A percentile compares a stretch with the other conserved stretches of the same genome.
These are phyloP conservation scores for Vitis hybrid DNA, from an alignment of 177 flowering plant species.

Conservation along the genomic window DNA sequence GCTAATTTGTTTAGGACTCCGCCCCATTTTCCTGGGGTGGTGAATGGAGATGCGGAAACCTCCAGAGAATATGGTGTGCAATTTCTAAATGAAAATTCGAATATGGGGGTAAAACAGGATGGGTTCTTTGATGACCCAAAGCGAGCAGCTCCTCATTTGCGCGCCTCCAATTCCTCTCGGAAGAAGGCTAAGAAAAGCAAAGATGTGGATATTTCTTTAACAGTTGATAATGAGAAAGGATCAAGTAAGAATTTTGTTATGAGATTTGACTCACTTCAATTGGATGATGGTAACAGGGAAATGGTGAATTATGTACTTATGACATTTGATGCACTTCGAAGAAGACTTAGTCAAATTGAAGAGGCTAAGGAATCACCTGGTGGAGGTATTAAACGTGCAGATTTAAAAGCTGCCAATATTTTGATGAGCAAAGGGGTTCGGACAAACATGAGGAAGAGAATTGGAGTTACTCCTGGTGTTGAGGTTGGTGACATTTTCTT, in stretches of 20 bases:
- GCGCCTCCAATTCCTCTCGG: neutral
- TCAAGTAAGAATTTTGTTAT: constrained; percentile 10
- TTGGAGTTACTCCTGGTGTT: constrained; percentile 51
- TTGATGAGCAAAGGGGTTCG: constrained; percentile 33
- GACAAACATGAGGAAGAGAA: constrained; percentile 42
- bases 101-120: neutral
- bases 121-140: neutral
- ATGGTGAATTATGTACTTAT: constrained; percentile 24
- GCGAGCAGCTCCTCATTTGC: neutral
- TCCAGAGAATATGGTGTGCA: constrained; percentile 5
- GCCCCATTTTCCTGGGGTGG: neutral
- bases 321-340: constrained; percentile 43
- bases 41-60: constrained; percentile 13
- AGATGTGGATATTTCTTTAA: neutral
- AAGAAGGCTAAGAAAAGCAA: neutral
- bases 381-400: constrained; percentile 34
- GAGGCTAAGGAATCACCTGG: constrained; percentile 31
- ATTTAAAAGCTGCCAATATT: constrained; percentile 36
- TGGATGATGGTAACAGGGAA: constrained; percentile 42
- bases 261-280: constrained; percentile 19
- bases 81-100: neutral
- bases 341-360: constrained; percentile 49
- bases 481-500: constrained; percentile 56
- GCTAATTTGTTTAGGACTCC: constrained; percentile 12
- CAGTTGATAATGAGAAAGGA: neutral